Evolutionary conservation across 1,284 basidiomycete genomes (phyloP).

Genomic region (Sporisorium sorghi): DNA sequence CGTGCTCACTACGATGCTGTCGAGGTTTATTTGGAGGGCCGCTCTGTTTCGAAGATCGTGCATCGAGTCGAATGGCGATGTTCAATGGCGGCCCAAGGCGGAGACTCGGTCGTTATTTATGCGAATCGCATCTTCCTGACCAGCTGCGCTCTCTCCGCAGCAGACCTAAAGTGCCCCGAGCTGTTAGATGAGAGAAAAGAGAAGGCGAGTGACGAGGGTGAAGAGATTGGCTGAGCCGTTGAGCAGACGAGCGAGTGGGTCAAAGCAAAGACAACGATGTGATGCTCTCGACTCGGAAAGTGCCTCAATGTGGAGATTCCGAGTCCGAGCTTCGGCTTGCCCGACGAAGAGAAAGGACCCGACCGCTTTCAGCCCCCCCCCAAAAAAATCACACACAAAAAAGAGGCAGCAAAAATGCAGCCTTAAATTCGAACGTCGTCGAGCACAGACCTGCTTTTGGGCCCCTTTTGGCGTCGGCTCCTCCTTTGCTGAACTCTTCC

Average conservation of each 20-base stretch:
- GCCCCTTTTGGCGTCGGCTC: neutral
- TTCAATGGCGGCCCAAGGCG: neutral
- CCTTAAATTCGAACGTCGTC: neutral
- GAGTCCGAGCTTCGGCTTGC: neutral
- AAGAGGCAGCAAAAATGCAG: neutral
- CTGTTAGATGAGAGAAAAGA: neutral
- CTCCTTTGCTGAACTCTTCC: neutral
- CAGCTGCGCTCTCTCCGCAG: neutral
- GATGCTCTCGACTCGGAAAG: too few species aligned
- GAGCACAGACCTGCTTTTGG: neutral
- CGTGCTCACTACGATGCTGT: neutral
- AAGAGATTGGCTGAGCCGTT: neutral
- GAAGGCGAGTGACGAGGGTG: neutral
- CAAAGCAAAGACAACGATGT: neutral
- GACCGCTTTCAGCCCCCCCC: too few species aligned
- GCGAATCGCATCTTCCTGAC: neutral
- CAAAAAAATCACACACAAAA: too few species aligned
- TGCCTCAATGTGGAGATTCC: neutral
- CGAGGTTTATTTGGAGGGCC: neutral
- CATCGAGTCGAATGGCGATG: neutral
- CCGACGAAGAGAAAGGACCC: neutral
- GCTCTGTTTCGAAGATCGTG: neutral
- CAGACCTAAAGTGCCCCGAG: neutral
- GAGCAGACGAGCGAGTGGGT: neutral
- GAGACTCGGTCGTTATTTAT: neutral